A percentile compares a stretch with the other conserved stretches of the same genome.
phyloP scores from a whole-genome alignment of 768 basidiomycete species.

The Leccinellum luteum region DNA sequence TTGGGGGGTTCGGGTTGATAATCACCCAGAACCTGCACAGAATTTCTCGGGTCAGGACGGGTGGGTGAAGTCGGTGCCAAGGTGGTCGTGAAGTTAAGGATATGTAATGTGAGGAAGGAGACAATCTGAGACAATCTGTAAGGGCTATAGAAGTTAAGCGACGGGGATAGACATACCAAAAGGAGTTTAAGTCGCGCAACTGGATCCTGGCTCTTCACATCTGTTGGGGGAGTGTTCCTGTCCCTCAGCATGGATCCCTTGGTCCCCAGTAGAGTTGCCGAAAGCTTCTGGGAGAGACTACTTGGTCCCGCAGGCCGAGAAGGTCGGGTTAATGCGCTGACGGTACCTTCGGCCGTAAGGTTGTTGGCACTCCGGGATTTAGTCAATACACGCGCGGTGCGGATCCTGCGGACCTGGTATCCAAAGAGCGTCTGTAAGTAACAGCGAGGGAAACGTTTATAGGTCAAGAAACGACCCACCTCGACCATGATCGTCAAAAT shows the following conservation, averaged over 20 bases:
- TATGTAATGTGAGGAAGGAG: constrained; percentile 87
- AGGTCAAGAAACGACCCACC: constrained; percentile 42
- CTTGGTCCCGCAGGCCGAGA: constrained; percentile 17
- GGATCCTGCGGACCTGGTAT: constrained; percentile 68
- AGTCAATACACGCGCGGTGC: constrained; percentile 53
- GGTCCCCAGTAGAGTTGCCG: constrained; percentile 39
- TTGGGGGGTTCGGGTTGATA: constrained; percentile 37
- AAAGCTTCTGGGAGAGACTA: constrained; percentile 24
- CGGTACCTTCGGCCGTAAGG: constrained; percentile 28
- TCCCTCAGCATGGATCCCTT: constrained; percentile 49
- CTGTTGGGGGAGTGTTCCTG: constrained; percentile 39
- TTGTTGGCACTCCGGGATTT: constrained; percentile 34
- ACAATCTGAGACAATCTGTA: constrained; percentile 53
- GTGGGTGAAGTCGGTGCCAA: constrained; percentile 65
- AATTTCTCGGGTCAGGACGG: constrained; percentile 39
- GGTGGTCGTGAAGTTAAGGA: constrained; percentile 90
- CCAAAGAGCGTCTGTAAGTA: constrained; percentile 5
- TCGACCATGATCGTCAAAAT: constrained; percentile 96
- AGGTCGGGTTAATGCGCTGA: constrained; percentile 29
- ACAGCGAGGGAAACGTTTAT: constrained; percentile 2
- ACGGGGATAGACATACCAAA: constrained; percentile 48
- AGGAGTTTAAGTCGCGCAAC: constrained; percentile 87
- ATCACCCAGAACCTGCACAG: constrained; percentile 15
- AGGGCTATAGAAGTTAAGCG: not conserved
- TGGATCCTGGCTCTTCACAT: constrained; percentile 67